Percentiles rank a stretch among this genome's conserved stretches.
Conservation (phyloP, 169 alveolate species). For the Plasmodium knowlesi region DNA sequence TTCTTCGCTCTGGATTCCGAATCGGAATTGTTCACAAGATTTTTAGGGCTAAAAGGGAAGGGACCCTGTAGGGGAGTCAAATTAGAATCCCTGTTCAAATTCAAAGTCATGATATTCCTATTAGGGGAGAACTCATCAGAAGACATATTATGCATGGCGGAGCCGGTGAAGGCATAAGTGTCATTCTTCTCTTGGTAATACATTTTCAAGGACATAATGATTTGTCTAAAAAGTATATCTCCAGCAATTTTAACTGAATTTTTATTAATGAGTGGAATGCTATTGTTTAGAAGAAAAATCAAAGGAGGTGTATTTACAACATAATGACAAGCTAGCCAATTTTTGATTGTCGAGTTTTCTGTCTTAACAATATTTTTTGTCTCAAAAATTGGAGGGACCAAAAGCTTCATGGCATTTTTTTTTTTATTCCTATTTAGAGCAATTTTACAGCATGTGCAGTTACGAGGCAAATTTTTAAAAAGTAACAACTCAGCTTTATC, state of each 20-base stretch:
- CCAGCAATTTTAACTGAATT: constrained; percentile 78
- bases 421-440: constrained; percentile 51
- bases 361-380: constrained; percentile 77
- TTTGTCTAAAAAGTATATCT: constrained; percentile 81
- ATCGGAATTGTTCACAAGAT: neutral
- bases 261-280: constrained; percentile 79
- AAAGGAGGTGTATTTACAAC: constrained; percentile 84
- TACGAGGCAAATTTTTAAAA: constrained; percentile 71
- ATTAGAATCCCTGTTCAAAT: constrained; percentile 11
- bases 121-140: constrained; percentile 13
- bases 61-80: neutral
- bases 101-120: constrained; percentile 5
- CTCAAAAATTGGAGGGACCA: constrained; percentile 73
- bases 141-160: constrained; percentile 40
- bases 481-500: constrained; percentile 73
- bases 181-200: constrained; percentile 68
- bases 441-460: constrained; percentile 73
- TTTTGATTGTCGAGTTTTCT: constrained; percentile 75
- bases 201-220: constrained; percentile 80
- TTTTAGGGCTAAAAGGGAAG: neutral
- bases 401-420: constrained; percentile 62
- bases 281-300: constrained; percentile 78
- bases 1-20: neutral
- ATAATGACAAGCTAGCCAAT: constrained; percentile 85
- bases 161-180: constrained; percentile 55